Evolutionary conservation across 805 yeast genomes (phyloP).

Genomic region (Kuraishia ogatae): DNA sequence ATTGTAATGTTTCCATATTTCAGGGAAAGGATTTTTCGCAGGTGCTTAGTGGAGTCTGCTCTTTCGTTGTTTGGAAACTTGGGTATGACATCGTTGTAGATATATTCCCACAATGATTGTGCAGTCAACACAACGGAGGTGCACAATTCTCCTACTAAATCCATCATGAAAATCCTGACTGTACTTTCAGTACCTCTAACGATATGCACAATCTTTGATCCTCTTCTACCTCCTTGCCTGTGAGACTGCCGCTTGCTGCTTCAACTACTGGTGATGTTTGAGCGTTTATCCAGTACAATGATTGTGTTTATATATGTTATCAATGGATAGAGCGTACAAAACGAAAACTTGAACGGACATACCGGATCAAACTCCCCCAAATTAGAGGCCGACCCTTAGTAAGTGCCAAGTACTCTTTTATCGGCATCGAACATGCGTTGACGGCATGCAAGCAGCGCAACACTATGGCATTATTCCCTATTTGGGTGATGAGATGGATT

Average conservation of each 20-base stretch:
- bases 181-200: neutral
- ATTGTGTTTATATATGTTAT: neutral
- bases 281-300: neutral
- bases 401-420: neutral
- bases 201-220: neutral
- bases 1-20: slow-evolving; percentile 32
- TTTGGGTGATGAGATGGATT: neutral
- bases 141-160: neutral
- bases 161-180: neutral
- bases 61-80: neutral
- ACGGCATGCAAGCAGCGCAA: neutral
- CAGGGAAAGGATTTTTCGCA: slow-evolving; percentile 19
- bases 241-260: neutral
- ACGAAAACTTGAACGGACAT: neutral
- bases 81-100: neutral
- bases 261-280: too few relatives aligned
- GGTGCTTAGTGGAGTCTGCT: slow-evolving; percentile 9
- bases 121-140: neutral
- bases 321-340: too few relatives aligned
- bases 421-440: neutral
- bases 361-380: neutral
- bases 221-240: neutral
- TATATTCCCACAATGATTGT: neutral
- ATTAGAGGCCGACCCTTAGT: neutral
- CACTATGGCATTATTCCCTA: neutral